These are phyloP conservation scores for Kwoniella mangroviensis DNA, from an alignment of 768 basidiomycete genomes.

Conservation along the genomic window DNA sequence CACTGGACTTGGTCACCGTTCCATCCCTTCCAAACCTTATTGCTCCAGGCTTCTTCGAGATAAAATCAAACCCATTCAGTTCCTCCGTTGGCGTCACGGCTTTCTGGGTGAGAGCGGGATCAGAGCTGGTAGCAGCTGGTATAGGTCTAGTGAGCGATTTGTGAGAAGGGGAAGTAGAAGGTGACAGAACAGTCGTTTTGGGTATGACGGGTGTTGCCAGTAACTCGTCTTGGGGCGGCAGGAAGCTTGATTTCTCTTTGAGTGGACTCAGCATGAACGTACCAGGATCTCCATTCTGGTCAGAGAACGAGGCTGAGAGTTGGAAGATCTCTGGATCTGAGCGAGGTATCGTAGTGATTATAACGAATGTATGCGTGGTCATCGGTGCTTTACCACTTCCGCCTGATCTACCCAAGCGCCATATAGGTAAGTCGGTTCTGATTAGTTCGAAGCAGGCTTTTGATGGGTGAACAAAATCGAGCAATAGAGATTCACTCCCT, in stretches of 20 bases:
- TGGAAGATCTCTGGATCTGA: background rate
- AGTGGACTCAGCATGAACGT: background rate
- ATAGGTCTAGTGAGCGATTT: background rate
- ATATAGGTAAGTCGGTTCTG: conserved; percentile 42
- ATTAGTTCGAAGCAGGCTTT: conserved; percentile 42
- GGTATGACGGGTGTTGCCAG: background rate
- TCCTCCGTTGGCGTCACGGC: conserved; percentile 31
- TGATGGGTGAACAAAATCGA: conserved; percentile 32
- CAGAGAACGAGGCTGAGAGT: background rate
- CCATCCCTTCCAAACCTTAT: conserved; percentile 45
- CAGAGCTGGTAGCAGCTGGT: background rate
- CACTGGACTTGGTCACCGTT: conserved; percentile 22
- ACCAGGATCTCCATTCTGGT: no score
- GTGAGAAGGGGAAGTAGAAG: background rate
- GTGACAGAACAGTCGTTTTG: background rate
- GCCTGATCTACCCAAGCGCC: background rate
- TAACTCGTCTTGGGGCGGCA: background rate
- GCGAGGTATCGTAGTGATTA: conserved; percentile 49
- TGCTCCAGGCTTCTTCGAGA: conserved; percentile 10
- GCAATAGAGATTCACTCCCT: background rate
- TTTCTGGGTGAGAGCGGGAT: background rate
- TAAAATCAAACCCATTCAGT: conserved; percentile 4
- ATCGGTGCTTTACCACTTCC: conserved; percentile 10
- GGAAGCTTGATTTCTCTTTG: background rate
- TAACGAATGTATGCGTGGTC: conserved; percentile 37